Conservation (phyloP, 140 eudicot genomes). For the Erigeron philadelphicus region DNA sequence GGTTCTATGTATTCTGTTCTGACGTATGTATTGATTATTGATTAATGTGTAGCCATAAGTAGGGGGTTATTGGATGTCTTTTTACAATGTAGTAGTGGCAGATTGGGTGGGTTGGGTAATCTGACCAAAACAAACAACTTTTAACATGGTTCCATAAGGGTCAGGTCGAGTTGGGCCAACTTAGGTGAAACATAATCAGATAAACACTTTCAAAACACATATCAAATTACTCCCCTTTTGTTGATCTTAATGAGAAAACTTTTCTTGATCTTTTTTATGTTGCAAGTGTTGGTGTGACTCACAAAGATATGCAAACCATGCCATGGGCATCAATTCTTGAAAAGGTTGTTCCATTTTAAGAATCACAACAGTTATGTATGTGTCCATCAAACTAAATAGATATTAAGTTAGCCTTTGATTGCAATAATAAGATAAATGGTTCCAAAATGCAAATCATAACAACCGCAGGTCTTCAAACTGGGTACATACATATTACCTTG, state of each 20-base stretch:
- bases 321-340: conserved; percentile 88
- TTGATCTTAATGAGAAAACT: not conserved
- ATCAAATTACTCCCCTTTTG: not conserved
- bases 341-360: conserved; percentile 63
- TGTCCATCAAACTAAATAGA: no score
- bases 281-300: conserved; percentile 82
- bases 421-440: no score
- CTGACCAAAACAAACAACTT: not conserved
- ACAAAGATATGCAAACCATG: conserved; percentile 82
- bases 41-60: not conserved
- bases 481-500: no score
- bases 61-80: not conserved
- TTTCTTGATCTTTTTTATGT: conserved; percentile 6
- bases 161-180: not conserved
- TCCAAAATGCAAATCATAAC: no score
- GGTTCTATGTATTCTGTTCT: no score
- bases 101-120: conserved; percentile 9
- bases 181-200: not conserved
- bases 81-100: not conserved
- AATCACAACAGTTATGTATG: conserved; percentile 57
- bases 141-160: not conserved
- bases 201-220: not conserved
- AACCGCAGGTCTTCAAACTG: no score
- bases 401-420: no score
- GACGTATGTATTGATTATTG: conserved; percentile 19